A percentile compares a stretch with the other conserved stretches of the same genome.
phyloP scores from a whole-genome alignment of 176 grass and related monocot species.

The Oryza rufipogon region DNA sequence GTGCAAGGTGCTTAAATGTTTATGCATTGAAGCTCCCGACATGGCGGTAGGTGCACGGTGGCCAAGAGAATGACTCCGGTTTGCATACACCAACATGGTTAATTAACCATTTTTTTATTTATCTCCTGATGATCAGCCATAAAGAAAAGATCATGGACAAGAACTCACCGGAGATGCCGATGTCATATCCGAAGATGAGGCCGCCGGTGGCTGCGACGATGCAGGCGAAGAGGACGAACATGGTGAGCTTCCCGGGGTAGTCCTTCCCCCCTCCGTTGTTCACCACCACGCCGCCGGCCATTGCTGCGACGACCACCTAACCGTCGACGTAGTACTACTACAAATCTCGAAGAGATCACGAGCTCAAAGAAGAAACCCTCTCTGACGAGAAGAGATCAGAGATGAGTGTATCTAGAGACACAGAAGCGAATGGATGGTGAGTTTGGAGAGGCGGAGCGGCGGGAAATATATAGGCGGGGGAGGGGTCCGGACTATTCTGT shows the following conservation, averaged over 20 bases:
- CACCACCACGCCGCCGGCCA: slow-evolving; percentile 73
- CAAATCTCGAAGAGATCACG: background rate
- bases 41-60: background rate
- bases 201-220: slow-evolving; percentile 93
- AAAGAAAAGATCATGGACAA: background rate
- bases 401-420: background rate
- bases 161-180: slow-evolving; percentile 82
- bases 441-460: background rate
- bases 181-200: slow-evolving; percentile 95
- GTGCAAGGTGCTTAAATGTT: background rate
- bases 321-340: background rate
- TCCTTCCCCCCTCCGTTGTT: slow-evolving; percentile 63
- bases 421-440: background rate
- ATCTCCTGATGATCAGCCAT: too few species aligned
- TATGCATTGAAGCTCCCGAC: background rate
- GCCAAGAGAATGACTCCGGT: background rate
- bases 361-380: background rate
- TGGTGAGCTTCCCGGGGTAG: slow-evolving; percentile 86
- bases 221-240: slow-evolving; percentile 86
- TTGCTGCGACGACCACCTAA: background rate
- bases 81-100: background rate
- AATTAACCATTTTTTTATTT: too few species aligned
- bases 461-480: background rate
- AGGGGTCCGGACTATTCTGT: background rate
- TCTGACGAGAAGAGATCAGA: too few species aligned